Evolutionary conservation across 345 rosid species (phyloP).

Genomic region (Diplotaxis tenuifolia): DNA sequence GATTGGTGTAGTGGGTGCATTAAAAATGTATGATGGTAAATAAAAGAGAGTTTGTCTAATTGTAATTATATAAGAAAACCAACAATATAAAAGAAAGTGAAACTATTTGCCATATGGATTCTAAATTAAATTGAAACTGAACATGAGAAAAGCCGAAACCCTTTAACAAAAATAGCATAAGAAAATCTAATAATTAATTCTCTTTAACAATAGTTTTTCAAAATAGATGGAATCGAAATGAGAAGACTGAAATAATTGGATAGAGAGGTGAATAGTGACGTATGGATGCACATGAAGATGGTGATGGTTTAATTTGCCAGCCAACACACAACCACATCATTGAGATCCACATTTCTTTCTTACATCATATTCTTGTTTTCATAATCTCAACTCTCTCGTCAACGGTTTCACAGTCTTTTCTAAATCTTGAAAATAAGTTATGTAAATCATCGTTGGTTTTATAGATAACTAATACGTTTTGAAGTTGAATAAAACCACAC

Average conservation of each 20-base stretch:
- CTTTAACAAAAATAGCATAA: too few relatives aligned
- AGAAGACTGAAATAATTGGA: constrained; percentile 21
- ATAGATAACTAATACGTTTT: background rate
- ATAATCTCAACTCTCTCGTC: constrained; percentile 19
- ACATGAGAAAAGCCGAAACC: background rate
- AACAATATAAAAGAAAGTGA: background rate
- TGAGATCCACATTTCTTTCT: constrained; percentile 40
- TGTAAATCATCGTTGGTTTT: background rate
- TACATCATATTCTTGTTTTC: constrained; percentile 13
- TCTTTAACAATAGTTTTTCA: background rate
- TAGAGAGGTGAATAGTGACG: constrained; percentile 31
- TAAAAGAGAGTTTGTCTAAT: background rate
- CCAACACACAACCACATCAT: constrained; percentile 35
- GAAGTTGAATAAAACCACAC: background rate
- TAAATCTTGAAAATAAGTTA: background rate
- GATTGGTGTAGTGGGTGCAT: background rate
- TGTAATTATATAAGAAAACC: background rate
- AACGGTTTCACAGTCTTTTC: constrained; percentile 11
- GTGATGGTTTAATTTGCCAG: constrained; percentile 38
- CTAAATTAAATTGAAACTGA: background rate
- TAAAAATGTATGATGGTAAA: background rate
- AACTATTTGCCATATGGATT: background rate
- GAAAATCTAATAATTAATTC: background rate
- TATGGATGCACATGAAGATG: constrained; percentile 36
- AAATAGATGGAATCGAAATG: constrained; percentile 7